Percentiles rank a stretch among this genome's conserved stretches.
Evolutionary conservation across 2,329 filamentous ascomycete species (phyloP).

Genomic region (Colletotrichum somersetense): DNA sequence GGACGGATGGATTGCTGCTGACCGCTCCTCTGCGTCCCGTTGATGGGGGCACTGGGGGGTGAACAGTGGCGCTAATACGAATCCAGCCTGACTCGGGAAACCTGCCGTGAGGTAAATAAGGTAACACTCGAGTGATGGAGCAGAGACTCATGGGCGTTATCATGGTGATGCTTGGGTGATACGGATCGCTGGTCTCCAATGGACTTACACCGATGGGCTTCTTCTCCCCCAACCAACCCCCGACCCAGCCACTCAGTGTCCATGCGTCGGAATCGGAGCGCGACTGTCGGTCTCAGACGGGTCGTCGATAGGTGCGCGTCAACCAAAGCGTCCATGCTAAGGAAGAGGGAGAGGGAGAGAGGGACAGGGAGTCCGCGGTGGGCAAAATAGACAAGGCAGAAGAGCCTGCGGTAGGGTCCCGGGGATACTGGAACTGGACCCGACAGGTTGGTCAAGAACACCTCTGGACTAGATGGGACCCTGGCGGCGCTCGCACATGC

Average conservation of each 20-base stretch:
- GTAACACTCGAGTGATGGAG: conserved; percentile 16
- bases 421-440: conserved; percentile 32
- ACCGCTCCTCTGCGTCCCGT: conserved; percentile 8
- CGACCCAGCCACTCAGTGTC: conserved; percentile 11
- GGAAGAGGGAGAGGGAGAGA: conserved; percentile 1
- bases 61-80: conserved; percentile 8
- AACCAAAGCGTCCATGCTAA: conserved; percentile 26
- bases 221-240: conserved; percentile 13
- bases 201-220: conserved; percentile 38
- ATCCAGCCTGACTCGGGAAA: conserved; percentile 10
- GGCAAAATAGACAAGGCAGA: conserved; percentile 15
- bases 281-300: conserved; percentile 26
- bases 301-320: conserved; percentile 23
- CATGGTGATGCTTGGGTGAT: neutral
- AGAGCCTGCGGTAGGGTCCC: conserved; percentile 25
- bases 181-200: conserved; percentile 32
- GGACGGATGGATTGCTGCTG: conserved; percentile 14
- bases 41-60: neutral
- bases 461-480: conserved; percentile 28
- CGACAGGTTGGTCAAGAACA: conserved; percentile 39
- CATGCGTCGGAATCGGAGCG: conserved; percentile 26
- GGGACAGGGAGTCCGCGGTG: conserved; percentile 1
- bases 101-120: conserved; percentile 7
- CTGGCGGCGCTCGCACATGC: conserved; percentile 25
- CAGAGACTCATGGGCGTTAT: conserved; percentile 10